phyloP scores from a whole-genome alignment of 2,329 filamentous ascomycete genomes.

The Trichoderma arundinaceum region DNA sequence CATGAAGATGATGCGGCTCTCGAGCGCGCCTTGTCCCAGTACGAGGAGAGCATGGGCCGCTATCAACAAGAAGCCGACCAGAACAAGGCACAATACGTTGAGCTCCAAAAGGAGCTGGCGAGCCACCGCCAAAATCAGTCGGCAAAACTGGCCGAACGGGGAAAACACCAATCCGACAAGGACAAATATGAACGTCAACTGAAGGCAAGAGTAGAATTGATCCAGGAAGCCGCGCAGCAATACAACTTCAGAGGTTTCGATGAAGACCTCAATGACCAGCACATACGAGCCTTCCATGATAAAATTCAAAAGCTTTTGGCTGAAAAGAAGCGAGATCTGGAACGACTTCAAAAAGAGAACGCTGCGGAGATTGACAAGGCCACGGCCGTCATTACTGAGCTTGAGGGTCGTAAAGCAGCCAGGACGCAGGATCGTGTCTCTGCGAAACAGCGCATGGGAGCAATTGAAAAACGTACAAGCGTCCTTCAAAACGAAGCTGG shows the following conservation, averaged over 20 bases:
- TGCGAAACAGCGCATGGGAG: conserved; percentile 72
- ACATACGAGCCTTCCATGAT: conserved; percentile 77
- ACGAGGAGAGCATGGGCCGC: conserved; percentile 73
- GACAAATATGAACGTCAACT: conserved; percentile 84
- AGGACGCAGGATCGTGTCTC: conserved; percentile 75
- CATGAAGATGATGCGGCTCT: conserved; percentile 79
- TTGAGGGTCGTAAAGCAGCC: conserved; percentile 75
- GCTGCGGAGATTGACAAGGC: conserved; percentile 75
- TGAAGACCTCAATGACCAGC: conserved; percentile 72
- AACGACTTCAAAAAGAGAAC: conserved; percentile 74
- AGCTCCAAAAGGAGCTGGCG: conserved; percentile 61
- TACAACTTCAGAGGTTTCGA: conserved; percentile 88
- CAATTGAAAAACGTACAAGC: conserved; percentile 73
- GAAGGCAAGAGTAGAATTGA: conserved; percentile 70
- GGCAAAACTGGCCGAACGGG: conserved; percentile 66
- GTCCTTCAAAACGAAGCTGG: conserved; percentile 71
- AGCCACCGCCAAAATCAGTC: conserved; percentile 55
- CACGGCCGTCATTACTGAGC: conserved; percentile 71
- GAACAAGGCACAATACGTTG: conserved; percentile 67
- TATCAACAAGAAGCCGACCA: conserved; percentile 67
- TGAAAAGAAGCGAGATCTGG: conserved; percentile 80
- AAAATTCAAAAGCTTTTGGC: conserved; percentile 74
- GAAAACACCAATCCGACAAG: conserved; percentile 84
- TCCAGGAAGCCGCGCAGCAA: conserved; percentile 76
- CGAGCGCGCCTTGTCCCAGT: conserved; percentile 73